Evolutionary conservation across 176 grass and related monocot species (phyloP), one percentile per base, ranked within the genome.

Genomic region (Avena sativa): DNA sequence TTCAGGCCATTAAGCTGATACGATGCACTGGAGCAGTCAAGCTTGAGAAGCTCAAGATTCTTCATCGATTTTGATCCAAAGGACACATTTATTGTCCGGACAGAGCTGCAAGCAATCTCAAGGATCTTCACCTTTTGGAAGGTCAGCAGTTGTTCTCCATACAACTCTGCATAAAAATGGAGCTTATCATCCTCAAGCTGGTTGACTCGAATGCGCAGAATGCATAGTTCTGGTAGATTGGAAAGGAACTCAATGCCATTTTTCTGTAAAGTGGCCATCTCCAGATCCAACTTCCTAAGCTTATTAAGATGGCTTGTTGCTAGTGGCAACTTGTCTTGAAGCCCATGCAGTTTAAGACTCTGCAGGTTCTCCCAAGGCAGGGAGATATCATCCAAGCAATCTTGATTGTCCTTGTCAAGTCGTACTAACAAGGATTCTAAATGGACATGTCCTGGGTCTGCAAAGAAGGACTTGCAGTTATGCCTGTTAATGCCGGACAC

Each of bases 271-370:
- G 16, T 43, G 16, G 1, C 17, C 67, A 71, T 71, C 8, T 72
- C 52, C 8, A 87, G 8, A 30, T 38, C 13, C 76, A 86, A 5
- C 11, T 49, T 86, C 6, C 1, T 87, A 4, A 87, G 77, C 3
- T 49, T 36, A 0, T 0, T 0, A n/a, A 85, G 28, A 13, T 12
- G 17, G 2, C 2, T 72, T 36, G 56, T 63, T 50, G 1, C 4
- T 2, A 0, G 2, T 3, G 82, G 56, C 55, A 84, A 36, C 25
- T 11, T 65, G 8, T n/a, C 9, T 9, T 76, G 17, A 8, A 23
- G 44, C 1, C 83, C 46, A 1, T 25, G 38, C 11, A 76, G 19
- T 2, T 85, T 85, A 23, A 85, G 58, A 58, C 83, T 85, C 36
- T 2, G 50, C 0, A 86, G 51, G 6, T 32, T 79, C 16, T n/a